phyloP scores from a whole-genome alignment of 768 basidiomycete species.

The Russula griseocarnosa region DNA sequence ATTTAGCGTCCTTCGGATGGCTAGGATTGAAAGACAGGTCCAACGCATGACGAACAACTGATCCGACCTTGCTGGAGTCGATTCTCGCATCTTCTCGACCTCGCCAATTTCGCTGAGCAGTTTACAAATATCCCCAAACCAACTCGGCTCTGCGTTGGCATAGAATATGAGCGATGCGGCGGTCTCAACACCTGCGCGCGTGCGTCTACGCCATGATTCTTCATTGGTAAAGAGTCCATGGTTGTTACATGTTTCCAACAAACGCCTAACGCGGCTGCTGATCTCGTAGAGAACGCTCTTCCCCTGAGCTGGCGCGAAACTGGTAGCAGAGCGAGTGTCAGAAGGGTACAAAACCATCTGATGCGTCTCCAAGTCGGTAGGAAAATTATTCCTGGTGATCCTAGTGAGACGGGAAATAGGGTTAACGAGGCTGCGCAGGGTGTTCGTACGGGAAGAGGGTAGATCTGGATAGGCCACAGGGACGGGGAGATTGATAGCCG shows the following conservation, averaged over 20 bases:
- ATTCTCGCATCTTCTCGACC: background rate
- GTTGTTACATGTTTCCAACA: constrained; percentile 9
- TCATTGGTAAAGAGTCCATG: constrained; percentile 1
- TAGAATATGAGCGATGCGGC: background rate
- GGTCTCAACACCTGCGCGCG: constrained; percentile 10
- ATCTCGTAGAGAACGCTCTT: background rate
- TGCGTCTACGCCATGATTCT: constrained; percentile 11
- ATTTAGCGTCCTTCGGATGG: background rate
- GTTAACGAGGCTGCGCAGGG: background rate
- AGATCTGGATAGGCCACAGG: no score
- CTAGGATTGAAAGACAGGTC: constrained; percentile 22
- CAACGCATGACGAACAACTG: constrained; percentile 16
- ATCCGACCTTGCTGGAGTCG: background rate
- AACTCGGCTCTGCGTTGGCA: background rate
- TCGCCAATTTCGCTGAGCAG: constrained; percentile 1
- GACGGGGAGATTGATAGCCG: no score
- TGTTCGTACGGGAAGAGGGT: background rate
- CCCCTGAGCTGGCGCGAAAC: no score
- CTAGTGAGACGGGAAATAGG: background rate
- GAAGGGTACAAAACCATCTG: background rate
- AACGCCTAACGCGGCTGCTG: constrained; percentile 2
- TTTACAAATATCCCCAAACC: constrained; percentile 11
- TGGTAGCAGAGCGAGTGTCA: background rate
- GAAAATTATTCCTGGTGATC: background rate
- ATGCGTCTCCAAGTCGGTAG: background rate